Base-by-base conservation (phyloP, 495 filamentous ascomycete genomes). In the Rhizodiscina lignyota region DNA sequence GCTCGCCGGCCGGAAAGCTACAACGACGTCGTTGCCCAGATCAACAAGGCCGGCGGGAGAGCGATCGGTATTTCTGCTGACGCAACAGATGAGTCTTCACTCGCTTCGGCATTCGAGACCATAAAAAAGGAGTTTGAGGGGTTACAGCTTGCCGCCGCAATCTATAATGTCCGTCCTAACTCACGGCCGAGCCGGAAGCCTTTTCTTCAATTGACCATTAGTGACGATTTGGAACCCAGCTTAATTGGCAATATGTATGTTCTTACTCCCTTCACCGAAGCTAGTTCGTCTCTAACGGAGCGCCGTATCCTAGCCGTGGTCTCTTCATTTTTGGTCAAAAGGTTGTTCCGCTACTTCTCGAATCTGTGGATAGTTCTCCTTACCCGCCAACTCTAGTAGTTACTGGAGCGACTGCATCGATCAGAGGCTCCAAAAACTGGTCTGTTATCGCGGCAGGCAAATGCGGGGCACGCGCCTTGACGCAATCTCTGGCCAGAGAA, bases 381-480 rank as follows among this genome's bases (percentile, higher is more conserved):
- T 43, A 84, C 48, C 83, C 82, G 3, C 82, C 86, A 0, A 74
- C 79, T 2, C 62, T 96, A 21, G 77, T 94, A 51, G 77, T 94
- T 57, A 93, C 87, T 0, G 80, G 84, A 23, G 84, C 85, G 0
- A 94, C 85, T 0, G 84, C 83, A 2, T 83, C 77, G 11, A 30
- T 92, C 2, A 76, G 75, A 40, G 76, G 79, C 5, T 81, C 74
- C 3, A 71, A 81, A 0, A 61, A 61, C 4, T 83, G 81, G 58
- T 59, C 74, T 2, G 52, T 66, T 15, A 86, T 93, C 50, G 84
- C 83, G 0, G 66, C 73, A 5, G 73, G 74, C 30, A 94, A 91
- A 54, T 91, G 81, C 51, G 85, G 83, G 2, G 54, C 77, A 26
- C 69, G 87, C 20, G 86, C 81, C 1, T 56, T 92, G 34, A 63